Conservation (phyloP, 306 rosid genomes). For the Leucaena leucocephala region DNA sequence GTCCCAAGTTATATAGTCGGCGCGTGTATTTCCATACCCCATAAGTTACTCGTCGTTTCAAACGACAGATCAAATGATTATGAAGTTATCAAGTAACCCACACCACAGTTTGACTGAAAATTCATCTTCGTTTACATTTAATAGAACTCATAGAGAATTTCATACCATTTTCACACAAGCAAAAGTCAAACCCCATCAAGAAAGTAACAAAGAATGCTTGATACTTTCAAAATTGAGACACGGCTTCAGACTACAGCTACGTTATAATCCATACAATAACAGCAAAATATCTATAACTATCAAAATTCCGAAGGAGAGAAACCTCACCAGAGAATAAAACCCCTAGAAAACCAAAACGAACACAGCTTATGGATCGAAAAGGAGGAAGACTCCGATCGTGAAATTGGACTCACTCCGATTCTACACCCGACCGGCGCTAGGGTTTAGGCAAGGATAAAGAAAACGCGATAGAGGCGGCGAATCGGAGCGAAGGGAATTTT, state of each 20-base stretch:
- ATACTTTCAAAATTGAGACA: not conserved
- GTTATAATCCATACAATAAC: conserved; percentile 24
- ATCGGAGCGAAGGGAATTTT: not conserved
- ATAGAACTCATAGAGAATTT: not conserved
- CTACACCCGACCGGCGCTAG: conserved; percentile 35
- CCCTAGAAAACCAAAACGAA: conserved; percentile 13
- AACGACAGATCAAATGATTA: conserved; percentile 27
- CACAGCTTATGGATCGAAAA: not conserved
- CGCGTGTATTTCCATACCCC: not conserved
- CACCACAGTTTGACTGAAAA: conserved; percentile 27
- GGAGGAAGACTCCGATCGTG: not conserved
- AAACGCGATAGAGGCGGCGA: not conserved
- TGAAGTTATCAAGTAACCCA: conserved; percentile 11
- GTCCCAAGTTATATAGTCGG: not conserved
- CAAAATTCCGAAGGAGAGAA: conserved; percentile 22
- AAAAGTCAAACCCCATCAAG: not conserved
- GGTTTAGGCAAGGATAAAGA: not conserved
- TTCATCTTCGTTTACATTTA: not conserved
- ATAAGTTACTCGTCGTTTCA: conserved; percentile 16
- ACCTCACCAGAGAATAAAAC: conserved; percentile 32
- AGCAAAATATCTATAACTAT: not conserved
- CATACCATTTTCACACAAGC: not conserved
- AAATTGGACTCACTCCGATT: conserved; percentile 11
- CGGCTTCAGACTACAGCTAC: not conserved
- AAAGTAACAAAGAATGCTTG: not conserved